These are phyloP conservation scores for Saraca asoca DNA, from an alignment of 331 rosid genomes.

Conservation along the genomic window DNA sequence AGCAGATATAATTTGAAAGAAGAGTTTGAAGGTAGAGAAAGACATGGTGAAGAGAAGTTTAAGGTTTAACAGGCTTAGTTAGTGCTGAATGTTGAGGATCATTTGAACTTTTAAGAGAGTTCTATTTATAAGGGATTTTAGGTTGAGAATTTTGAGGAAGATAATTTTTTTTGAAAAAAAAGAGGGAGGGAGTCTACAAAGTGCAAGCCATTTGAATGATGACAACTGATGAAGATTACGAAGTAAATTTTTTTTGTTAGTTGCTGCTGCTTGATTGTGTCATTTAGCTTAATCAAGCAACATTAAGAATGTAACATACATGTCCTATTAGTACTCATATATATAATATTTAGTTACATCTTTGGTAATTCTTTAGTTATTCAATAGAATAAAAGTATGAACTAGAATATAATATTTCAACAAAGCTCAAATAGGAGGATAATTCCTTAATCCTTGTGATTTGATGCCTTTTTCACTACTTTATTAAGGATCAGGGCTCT, in stretches of 20 bases:
- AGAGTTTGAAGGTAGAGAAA: constrained; percentile 20
- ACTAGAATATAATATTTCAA: no score
- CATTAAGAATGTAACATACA: no score
- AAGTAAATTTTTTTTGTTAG: constrained; percentile 7
- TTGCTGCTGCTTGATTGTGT: not conserved
- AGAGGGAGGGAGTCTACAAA: no score
- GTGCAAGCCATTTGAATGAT: not conserved
- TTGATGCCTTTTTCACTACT: no score
- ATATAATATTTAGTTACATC: no score
- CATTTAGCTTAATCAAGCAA: not conserved
- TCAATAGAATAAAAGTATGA: no score
- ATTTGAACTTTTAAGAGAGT: not conserved
- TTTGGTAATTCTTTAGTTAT: no score
- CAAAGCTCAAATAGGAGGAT: no score
- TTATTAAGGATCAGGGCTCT: no score
- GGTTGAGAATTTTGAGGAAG: constrained; percentile 1
- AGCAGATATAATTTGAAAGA: constrained; percentile 19
- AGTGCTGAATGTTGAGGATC: not conserved
- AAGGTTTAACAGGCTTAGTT: not conserved
- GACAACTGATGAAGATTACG: constrained; percentile 1
- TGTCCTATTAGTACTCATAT: not conserved
- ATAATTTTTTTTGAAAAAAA: no score
- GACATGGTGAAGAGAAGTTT: constrained; percentile 16
- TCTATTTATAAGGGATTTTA: not conserved
- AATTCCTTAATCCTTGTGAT: no score